Base-by-base conservation (phyloP, 371 early-diverging fungal genomes). In the Mortierella sp. region DNA sequence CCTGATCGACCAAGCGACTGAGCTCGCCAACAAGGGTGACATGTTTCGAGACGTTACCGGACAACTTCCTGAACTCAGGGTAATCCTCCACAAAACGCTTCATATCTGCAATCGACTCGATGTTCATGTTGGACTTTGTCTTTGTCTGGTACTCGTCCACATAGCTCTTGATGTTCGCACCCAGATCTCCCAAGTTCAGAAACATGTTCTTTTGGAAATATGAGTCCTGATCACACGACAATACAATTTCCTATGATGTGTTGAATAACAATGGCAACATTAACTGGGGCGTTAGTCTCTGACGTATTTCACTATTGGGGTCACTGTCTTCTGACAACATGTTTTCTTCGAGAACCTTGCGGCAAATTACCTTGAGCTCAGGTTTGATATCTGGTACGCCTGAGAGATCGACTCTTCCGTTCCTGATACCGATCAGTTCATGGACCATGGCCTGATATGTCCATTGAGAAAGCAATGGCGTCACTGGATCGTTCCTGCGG, bases 371-470 rank as follows among this genome's bases (percentile, higher is more conserved):
- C 91, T 94, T 95, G 44, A 97, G 84, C 78, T 98, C 99, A 1
- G 94, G 92, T 12, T 94, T 89, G 43, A 96, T 92, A 49, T 95
- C 98, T 10, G 97, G 95, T 4, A 97, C 93, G 38, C 90, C 84
- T 4, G 96, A 92, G 87, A 99, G 90, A 80, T 97, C 97, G 0
- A 99, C 98, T 55, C 99, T 89, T 48, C 99, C 98, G 87, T 99
- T 97, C 76, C 93, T 91, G 80, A 99, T 98, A 0, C 98, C 98
- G 72, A 99, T 91, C 79, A 99, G 89, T 80, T 99, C 99, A 88
- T 99, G 97, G 4, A 99, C 97, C 98, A 99, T 98, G 5, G 99
- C 97, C 83, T 99, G 99, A 86, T 99, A 99, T 12, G 98, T 98
- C 99, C 99, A 99, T 81, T 98, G 99, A 21, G 95, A 94, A 35